Evolutionary conservation across 208 protist species (phyloP), one percentile per base, ranked within the genome.

Genomic region (Trypanosoma caninum): DNA sequence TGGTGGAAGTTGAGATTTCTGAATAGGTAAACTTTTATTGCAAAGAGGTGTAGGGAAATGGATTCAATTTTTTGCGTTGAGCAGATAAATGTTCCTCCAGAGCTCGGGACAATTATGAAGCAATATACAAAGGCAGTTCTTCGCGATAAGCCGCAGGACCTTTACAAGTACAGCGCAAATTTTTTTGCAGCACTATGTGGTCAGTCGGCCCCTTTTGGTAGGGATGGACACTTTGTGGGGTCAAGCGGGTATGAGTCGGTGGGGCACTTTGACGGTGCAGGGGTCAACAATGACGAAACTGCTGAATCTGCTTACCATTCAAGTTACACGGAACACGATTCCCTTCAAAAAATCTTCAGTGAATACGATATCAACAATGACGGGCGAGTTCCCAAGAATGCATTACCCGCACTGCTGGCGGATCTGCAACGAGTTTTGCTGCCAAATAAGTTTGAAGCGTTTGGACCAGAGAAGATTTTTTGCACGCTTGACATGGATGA

Each of bases 91-190:
- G 82, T 97, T 33, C 91, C 91, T 23, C 78, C 84, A 2, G 88
- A 97, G 55, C 64, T 97, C 38, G 91, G 86, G 25, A 91, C 88
- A 16, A 89, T 97, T 33, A 88, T 97, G 80, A 97, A 94, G 61
- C 88, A 97, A 57, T 97, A 94, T 72, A 95, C 91, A 2, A 97
- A 97, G 37, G 91, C 88, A 37, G 84, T 95, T 2, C 75, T 97
- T 9, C 76, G 89, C 7, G 87, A 94, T 61, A 81, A 81, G 30
- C 86, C 88, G 0, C 74, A 74, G 28, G 84, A 94, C 63, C 55
- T 95, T 5, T 93, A 94, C 75, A 94, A 94, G 69, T 97, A 92
- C 72, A 94, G 87, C 37, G 91, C 91, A n/a, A 97, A 97, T 51
- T 97, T 94, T 65, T 97, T 97, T 59, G 87, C 91, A 28, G 81